Base-by-base conservation (phyloP, 2,329 filamentous ascomycete genomes). In the Aspergillus neoniger region DNA sequence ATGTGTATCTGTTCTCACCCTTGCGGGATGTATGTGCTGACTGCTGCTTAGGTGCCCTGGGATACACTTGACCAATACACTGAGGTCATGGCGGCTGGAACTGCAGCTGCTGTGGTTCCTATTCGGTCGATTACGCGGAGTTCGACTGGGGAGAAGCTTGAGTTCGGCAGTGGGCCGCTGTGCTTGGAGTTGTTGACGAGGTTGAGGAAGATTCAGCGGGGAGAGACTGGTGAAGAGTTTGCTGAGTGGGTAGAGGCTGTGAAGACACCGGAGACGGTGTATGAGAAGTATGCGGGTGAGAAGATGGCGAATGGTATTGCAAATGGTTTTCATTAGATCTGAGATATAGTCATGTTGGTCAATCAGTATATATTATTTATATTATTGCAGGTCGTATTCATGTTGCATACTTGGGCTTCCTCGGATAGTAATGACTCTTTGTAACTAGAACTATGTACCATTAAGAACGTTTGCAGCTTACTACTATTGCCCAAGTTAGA, bases 51-150 rank as follows among this genome's bases (percentile, higher is more conserved):
- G 56, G 52, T 58, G 21, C 47, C 47, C 2, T 58, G 51, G 47
- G 19, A 38, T 28, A 41, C 50, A 3, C 32, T 58, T 3, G 36
- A 30, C 17, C 30, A 30, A 15, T 58, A 53, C 12, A 41, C 39
- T 8, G 56, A 58, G 23, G 56, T 58, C 5, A 30, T 58, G 21
- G 56, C 56, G 5, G 47, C 25, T 19, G 56, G 56, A 2, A 58
- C 56, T 1, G 56, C 56, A 3, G 56, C 49, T 2, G 51, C 49
- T 4, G 32, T 58, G n/a, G 38, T 44, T 9, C 38, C 56, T 5
- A 58, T 58, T n/a, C 23, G 39, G 10, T 58, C 56, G 8, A 58
- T 58, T 48, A 58, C 56, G 7, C 38, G 36, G 15, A 15, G 25
- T 28, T 50, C 47, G 28, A 50, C 47, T 1, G 47, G 47, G 25